Evolutionary conservation across 2,329 filamentous ascomycete species (phyloP), one percentile per base, ranked within the genome.

Genomic region (Trichoderma guizhouense): DNA sequence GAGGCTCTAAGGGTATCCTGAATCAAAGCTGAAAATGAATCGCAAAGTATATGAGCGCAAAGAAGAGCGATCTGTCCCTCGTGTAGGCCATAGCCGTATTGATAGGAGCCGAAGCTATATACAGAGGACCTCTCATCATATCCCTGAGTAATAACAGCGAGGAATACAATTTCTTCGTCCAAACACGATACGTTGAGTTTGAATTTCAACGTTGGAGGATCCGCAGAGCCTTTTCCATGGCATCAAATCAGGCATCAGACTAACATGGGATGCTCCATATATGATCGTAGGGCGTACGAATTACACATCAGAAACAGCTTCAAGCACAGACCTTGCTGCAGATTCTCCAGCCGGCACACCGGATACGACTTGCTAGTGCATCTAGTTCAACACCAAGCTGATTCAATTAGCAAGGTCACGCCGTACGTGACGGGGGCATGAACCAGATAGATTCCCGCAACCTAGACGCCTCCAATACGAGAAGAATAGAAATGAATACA

Each of bases 401-500:
- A 58, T 58, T 58, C 55, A 53, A 9, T 32, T 28, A 9, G 24
- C 28, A n/a, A n/a, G 28, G 30, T 32, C 18, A 30, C 28, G 24
- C n/a, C 28, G 24, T 21, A 21, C 18, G 11, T 11, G 53, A 36
- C 1, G 14, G 26, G n/a, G 21, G 26, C 64, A 36, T 21, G 32
- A 34, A 21, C 32, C 18, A 57, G 24, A 3, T 15, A 26, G 36
- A 43, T 57, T 67, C 51, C 51, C 64, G 47, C 51, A 39, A 57
- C 32, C 15, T 28, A 39, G 64, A 57, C 64, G 51, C 64, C 51
- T 14, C 51, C 8, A 30, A 15, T 34, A 14, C 7, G 32, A 57
- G 32, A 57, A 67, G 64, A 67, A 67, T 67, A 57, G 64, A 39
- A 36, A 67, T 67, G 64, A 67, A 67, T 67, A 67, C 47, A 58